Evolutionary conservation across 768 basidiomycete genomes (phyloP).

Genomic region (Psilocybe cubensis): DNA sequence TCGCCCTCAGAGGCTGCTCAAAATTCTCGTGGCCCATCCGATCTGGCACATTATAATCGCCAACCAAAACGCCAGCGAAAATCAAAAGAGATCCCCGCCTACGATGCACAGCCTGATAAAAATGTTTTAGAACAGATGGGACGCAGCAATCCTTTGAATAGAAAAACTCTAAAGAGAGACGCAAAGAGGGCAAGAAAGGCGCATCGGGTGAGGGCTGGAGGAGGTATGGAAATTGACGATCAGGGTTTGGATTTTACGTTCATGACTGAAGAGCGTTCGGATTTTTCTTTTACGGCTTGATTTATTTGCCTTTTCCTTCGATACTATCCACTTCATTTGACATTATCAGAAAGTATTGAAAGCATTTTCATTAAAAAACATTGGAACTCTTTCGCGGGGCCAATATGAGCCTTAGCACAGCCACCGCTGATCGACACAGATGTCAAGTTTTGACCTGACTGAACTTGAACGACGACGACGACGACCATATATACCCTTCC

Average conservation of each 20-base stretch:
- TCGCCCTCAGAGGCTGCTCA: constrained; percentile 32
- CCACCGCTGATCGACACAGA: constrained; percentile 1
- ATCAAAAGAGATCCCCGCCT: constrained; percentile 54
- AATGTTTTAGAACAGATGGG: constrained; percentile 52
- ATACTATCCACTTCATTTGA: too few relatives aligned
- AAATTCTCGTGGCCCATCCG: constrained; percentile 6
- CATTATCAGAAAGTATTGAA: background rate
- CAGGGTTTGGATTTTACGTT: constrained; percentile 51
- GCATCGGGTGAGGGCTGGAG: constrained; percentile 32
- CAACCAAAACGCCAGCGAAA: constrained; percentile 67
- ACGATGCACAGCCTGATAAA: constrained; percentile 53
- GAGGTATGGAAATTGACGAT: constrained; percentile 52
- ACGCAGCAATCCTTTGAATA: constrained; percentile 59
- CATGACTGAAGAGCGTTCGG: constrained; percentile 35
- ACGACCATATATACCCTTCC: background rate
- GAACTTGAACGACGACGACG: background rate
- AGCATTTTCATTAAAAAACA: background rate
- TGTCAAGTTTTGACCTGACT: background rate
- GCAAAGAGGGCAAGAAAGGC: constrained; percentile 65
- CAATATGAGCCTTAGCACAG: background rate
- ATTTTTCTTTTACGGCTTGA: background rate
- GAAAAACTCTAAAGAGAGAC: constrained; percentile 63
- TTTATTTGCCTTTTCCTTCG: too few relatives aligned
- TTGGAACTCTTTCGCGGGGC: background rate
- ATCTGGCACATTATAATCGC: constrained; percentile 29